Evolutionary conservation across 2,329 filamentous ascomycete genomes (phyloP), one percentile per base, ranked within the genome.

Genomic region (Arthroderma sp.): DNA sequence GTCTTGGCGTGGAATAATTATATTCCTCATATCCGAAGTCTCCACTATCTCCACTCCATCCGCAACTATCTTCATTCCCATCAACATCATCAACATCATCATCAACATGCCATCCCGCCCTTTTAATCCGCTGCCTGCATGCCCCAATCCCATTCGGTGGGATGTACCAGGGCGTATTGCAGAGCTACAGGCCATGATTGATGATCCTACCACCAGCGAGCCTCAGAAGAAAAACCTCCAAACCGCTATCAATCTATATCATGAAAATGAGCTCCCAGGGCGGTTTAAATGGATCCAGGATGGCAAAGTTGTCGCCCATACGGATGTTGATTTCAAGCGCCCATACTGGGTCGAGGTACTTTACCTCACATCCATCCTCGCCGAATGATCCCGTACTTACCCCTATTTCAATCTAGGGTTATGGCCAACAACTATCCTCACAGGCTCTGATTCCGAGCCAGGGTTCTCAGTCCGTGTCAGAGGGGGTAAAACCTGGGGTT

Each of bases 141-240:
- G 36, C 41, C 47, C 47, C n/a, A 45, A 28, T 31, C 47, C 44
- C 36, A 44, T 47, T 36, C 38, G 44, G 44, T 49, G 38, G 40
- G 44, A 47, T 42, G 37, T 49, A 27, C 22, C 41, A 47, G 44
- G 40, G 6, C 44, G 47, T 39, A 46, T 49, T 37, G 32, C 41
- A 37, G 42, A 47, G 45, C 30, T 47, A n/a, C 44, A 49, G 37
- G 38, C 38, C 41, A 47, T 49, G 45, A 49, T 45, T 28, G 31
- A 47, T n/a, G 34, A 49, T 22, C 45, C 42, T 36, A 32, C 38
- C 36, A 47, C 45, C 3, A 43, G 28, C 22, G 44, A 49, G 36
- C 15, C 36, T 34, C 47, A 49, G 36, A 49, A 47, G 42, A 29
- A 31, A 42, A 47, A 49, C 32, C 44, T 49, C 34, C 47, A 47